Conservation (phyloP, 192 early-diverging fungal genomes). For the Coemansia biformis region DNA sequence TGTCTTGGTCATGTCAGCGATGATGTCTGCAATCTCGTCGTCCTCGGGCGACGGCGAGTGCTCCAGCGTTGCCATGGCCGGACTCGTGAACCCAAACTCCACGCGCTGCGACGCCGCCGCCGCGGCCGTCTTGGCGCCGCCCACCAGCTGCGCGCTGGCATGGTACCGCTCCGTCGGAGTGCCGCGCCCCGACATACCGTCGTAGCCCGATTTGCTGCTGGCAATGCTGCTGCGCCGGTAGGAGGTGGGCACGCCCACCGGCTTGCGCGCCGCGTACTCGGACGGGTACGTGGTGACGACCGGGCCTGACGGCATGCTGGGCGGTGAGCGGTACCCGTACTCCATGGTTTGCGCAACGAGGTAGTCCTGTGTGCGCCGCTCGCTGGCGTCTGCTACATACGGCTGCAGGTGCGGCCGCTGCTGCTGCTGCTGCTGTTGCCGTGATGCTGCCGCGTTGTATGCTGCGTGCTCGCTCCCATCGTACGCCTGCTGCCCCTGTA, state of each 20-base stretch:
- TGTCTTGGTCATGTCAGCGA: slow-evolving; percentile 44
- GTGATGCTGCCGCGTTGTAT: not conserved
- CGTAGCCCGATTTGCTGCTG: slow-evolving; percentile 7
- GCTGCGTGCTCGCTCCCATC: not conserved
- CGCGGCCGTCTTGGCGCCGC: slow-evolving; percentile 11
- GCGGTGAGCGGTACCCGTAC: slow-evolving; percentile 12
- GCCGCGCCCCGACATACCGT: slow-evolving; percentile 1
- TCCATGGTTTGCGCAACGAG: slow-evolving; percentile 6
- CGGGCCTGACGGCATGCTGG: slow-evolving; percentile 4
- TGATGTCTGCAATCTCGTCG: slow-evolving; percentile 47
- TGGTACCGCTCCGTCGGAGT: slow-evolving; percentile 4
- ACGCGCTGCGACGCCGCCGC: slow-evolving; percentile 25
- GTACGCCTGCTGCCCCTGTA: not conserved
- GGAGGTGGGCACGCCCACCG: slow-evolving; percentile 14
- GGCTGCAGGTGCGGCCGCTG: slow-evolving; percentile 26
- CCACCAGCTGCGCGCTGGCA: not conserved
- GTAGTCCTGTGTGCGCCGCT: slow-evolving; percentile 35
- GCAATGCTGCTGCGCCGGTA: slow-evolving; percentile 4
- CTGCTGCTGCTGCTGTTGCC: slow-evolving; percentile 2
- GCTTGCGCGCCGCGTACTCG: slow-evolving; percentile 5
- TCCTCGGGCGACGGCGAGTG: slow-evolving; percentile 25
- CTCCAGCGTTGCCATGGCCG: slow-evolving; percentile 12
- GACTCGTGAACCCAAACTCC: slow-evolving; percentile 33
- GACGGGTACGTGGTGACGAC: slow-evolving; percentile 14
- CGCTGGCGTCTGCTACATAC: slow-evolving; percentile 29